Percentiles rank a stretch among this genome's conserved stretches.
Conservation (phyloP, 768 basidiomycete species). For the Phaffia australis region DNA sequence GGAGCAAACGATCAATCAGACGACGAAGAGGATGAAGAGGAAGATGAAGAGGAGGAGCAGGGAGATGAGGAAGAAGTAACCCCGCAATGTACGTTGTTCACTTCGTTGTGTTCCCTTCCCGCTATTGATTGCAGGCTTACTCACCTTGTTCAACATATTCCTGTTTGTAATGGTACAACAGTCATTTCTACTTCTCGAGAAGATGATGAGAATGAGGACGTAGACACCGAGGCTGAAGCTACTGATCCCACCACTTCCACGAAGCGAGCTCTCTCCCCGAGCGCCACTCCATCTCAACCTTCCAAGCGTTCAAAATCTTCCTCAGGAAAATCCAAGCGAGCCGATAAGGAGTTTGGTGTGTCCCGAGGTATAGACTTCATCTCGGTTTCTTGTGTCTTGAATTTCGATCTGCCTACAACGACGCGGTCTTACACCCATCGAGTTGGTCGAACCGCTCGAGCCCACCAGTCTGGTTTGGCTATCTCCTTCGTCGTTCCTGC, state of each 20-base stretch:
- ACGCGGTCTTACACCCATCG: constrained; percentile 86
- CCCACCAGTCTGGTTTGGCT: constrained; percentile 83
- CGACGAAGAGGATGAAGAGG: constrained; percentile 39
- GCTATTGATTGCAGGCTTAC: neutral
- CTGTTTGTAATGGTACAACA: neutral
- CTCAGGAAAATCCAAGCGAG: constrained; percentile 36
- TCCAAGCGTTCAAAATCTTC: constrained; percentile 42
- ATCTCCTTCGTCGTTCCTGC: constrained; percentile 69
- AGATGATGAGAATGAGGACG: neutral
- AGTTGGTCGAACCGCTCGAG: constrained; percentile 90
- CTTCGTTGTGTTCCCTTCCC: neutral
- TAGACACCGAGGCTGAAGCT: neutral
- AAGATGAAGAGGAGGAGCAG: constrained; percentile 27
- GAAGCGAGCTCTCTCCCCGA: neutral
- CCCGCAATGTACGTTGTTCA: constrained; percentile 10
- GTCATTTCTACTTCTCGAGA: constrained; percentile 24
- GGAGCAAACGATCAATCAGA: constrained; percentile 47
- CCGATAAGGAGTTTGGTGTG: constrained; percentile 77
- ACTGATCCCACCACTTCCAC: constrained; percentile 19
- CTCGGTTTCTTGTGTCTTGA: constrained; percentile 91
- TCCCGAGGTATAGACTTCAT: constrained; percentile 95
- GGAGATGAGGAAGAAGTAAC: constrained; percentile 20
- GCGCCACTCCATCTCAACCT: constrained; percentile 14
- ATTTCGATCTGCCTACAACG: constrained; percentile 90
- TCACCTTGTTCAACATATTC: neutral